Evolutionary conservation across 1,284 basidiomycete species (phyloP).

Genomic region (Peniophora sp.): DNA sequence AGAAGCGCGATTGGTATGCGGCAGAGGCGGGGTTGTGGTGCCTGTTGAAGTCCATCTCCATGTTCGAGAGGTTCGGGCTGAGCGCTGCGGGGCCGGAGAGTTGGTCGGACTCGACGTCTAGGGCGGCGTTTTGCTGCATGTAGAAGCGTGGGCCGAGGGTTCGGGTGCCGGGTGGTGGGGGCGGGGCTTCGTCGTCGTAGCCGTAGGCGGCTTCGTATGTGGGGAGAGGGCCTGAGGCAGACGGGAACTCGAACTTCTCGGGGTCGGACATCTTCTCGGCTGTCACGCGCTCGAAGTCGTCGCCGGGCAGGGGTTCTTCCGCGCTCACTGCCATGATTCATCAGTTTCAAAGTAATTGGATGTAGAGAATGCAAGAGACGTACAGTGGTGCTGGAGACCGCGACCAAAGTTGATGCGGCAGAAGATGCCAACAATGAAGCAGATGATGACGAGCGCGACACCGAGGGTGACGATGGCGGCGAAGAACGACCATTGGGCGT

Average conservation of each 20-base stretch:
- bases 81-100: neutral
- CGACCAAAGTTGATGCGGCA: conserved; percentile 71
- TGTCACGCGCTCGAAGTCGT: conserved; percentile 34
- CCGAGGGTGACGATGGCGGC: conserved; percentile 53
- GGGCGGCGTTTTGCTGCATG: conserved; percentile 28
- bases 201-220: conserved; percentile 47
- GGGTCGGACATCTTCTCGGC: conserved; percentile 27
- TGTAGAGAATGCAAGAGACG: conserved; percentile 17
- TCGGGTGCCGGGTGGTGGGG: conserved; percentile 32
- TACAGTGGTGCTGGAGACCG: conserved; percentile 59
- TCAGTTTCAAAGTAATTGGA: conserved; percentile 2
- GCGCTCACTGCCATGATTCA: conserved; percentile 41
- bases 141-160: conserved; percentile 44
- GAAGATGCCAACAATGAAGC: conserved; percentile 52
- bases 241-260: conserved; percentile 65
- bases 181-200: conserved; percentile 27
- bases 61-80: neutral
- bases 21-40: neutral
- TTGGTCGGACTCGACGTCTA: conserved; percentile 24
- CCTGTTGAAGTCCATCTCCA: neutral
- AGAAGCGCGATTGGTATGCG: too few species aligned
- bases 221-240: conserved; percentile 40
- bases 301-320: conserved; percentile 43
- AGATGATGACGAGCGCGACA: conserved; percentile 44
- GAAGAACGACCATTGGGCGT: conserved; percentile 68